Conservation (phyloP, 352 stramenopile species). For the Globisporangium emineosum region DNA sequence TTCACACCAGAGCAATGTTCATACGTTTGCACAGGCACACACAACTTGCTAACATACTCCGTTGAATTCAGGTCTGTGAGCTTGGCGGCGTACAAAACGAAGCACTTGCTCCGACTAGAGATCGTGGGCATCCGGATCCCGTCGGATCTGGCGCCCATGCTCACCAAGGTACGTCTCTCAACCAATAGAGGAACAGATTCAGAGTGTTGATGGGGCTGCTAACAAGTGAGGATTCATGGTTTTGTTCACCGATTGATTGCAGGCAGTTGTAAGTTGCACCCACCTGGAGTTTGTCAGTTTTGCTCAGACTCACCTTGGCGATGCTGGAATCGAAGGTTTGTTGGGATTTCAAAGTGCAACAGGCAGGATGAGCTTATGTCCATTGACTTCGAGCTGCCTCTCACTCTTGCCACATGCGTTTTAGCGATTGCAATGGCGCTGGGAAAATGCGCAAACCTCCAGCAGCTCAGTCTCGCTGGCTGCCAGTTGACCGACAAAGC, state of each 20-base stretch:
- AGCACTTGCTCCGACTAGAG: constrained; percentile 30
- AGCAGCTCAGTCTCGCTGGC: constrained; percentile 38
- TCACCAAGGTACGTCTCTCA: constrained; percentile 27
- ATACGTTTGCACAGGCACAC: neutral
- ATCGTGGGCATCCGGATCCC: constrained; percentile 33
- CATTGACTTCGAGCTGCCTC: too few species aligned
- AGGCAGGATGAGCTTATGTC: too few species aligned
- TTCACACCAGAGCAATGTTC: neutral
- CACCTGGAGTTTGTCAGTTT: constrained; percentile 21
- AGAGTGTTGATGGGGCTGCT: neutral
- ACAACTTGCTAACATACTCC: neutral
- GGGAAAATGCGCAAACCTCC: constrained; percentile 34
- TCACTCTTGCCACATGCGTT: neutral
- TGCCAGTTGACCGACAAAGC: constrained; percentile 51
- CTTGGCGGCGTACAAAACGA: constrained; percentile 27
- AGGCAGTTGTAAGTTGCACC: constrained; percentile 29
- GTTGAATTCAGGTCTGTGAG: constrained; percentile 19
- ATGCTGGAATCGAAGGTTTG: constrained; percentile 18
- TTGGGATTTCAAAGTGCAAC: neutral
- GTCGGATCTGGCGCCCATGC: constrained; percentile 17
- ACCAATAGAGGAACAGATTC: neutral
- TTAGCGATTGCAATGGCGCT: constrained; percentile 37
- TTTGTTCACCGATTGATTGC: neutral
- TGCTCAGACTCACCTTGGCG: constrained; percentile 13
- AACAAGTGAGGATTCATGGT: too few species aligned